A percentile compares a stretch with the other conserved stretches of the same genome.
Conservation (phyloP, 768 basidiomycete species). For the Hortiboletus flavorubellus region DNA sequence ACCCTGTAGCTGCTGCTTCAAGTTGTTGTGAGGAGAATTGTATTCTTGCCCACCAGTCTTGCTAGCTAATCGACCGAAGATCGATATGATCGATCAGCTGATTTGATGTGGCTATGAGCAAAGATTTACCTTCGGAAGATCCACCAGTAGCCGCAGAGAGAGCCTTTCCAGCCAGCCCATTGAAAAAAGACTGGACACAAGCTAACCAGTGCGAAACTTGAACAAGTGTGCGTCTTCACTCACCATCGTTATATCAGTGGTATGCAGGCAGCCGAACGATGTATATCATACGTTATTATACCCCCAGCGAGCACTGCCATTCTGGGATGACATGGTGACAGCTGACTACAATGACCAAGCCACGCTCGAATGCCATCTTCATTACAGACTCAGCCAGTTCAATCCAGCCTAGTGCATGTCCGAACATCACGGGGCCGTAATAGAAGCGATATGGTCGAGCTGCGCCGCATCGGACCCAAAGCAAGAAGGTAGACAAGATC, state of each 20-base stretch:
- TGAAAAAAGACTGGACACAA: conserved; percentile 53
- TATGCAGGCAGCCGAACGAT: conserved; percentile 9
- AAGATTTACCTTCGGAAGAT: conserved; percentile 6
- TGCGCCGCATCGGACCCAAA: background rate
- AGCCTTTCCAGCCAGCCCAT: conserved; percentile 70
- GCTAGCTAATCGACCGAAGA: conserved; percentile 31
- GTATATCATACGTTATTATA: conserved; percentile 12
- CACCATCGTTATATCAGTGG: conserved; percentile 23
- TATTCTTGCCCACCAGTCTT: conserved; percentile 66
- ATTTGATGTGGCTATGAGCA: background rate
- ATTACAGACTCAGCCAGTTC: background rate
- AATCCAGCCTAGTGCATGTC: background rate
- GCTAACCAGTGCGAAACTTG: background rate
- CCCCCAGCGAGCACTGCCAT: conserved; percentile 13
- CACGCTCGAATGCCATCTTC: background rate
- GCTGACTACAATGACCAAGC: conserved; percentile 9
- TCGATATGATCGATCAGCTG: conserved; percentile 13
- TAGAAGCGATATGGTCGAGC: background rate
- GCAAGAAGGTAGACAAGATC: background rate
- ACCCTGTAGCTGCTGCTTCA: conserved; percentile 18
- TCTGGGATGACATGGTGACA: conserved; percentile 20
- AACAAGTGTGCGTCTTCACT: background rate
- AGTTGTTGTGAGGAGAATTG: conserved; percentile 50
- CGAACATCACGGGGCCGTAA: background rate
- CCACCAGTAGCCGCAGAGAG: conserved; percentile 43